Evolutionary conservation across 2,329 filamentous ascomycete genomes (phyloP).

Genomic region (Aspergillus sp.): DNA sequence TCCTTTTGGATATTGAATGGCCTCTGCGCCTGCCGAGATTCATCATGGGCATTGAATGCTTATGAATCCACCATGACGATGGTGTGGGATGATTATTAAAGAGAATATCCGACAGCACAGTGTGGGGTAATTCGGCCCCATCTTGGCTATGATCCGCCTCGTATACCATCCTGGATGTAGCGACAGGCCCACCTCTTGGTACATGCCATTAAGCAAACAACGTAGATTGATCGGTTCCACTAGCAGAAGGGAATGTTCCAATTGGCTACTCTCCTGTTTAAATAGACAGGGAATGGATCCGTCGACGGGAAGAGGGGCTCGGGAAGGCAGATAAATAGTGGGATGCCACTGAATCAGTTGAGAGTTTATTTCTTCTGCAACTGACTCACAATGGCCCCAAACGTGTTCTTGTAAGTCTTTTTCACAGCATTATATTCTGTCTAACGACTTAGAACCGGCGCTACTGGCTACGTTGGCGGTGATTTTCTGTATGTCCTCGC

Average conservation of each 20-base stretch:
- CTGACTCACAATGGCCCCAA: background rate
- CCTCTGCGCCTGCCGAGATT: background rate
- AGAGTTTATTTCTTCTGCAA: background rate
- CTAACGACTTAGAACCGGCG: slow-evolving; percentile 34
- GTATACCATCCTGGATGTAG: background rate
- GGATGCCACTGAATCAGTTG: background rate
- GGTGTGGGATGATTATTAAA: background rate
- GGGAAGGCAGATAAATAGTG: background rate
- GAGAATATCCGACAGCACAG: background rate
- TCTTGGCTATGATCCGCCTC: background rate
- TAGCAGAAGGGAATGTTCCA: background rate
- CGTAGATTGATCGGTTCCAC: background rate
- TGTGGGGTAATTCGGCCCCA: background rate
- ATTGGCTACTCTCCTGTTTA: background rate
- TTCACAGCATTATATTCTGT: background rate
- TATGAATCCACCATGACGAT: background rate
- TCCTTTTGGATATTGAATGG: background rate
- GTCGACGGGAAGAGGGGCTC: background rate
- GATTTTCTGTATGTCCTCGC: slow-evolving; percentile 39
- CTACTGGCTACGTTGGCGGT: slow-evolving; percentile 47
- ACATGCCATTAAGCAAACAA: background rate
- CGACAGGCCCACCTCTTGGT: background rate
- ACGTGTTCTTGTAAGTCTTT: slow-evolving; percentile 10
- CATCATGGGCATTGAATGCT: background rate
- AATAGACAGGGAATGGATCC: background rate